phyloP scores from a whole-genome alignment of 345 rosid genomes.

The Rhizophora mangle region DNA sequence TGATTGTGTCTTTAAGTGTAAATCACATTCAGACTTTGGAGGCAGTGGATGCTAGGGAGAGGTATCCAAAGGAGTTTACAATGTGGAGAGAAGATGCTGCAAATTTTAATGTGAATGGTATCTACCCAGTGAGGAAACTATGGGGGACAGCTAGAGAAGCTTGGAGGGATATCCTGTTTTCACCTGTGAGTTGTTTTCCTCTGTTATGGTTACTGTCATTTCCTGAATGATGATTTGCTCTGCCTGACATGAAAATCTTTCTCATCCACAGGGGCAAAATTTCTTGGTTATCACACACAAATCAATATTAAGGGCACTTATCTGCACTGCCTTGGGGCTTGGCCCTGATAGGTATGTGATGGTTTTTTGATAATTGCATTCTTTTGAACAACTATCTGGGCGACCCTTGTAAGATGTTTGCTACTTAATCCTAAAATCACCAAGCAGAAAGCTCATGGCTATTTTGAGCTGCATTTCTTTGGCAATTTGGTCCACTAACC shows the following conservation, averaged over 20 bases:
- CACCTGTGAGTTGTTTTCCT: slow-evolving; percentile 41
- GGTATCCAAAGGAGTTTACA: slow-evolving; percentile 47
- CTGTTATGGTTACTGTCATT: not conserved
- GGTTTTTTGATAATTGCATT: not conserved
- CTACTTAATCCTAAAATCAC: too few species aligned
- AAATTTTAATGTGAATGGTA: slow-evolving; percentile 51
- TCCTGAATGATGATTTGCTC: not conserved
- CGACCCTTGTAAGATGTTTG: not conserved
- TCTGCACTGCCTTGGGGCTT: slow-evolving; percentile 68
- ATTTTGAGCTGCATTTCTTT: slow-evolving; percentile 3
- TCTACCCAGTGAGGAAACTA: slow-evolving; percentile 50
- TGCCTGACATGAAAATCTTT: slow-evolving; percentile 14
- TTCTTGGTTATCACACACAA: slow-evolving; percentile 62
- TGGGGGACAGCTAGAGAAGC: slow-evolving; percentile 64
- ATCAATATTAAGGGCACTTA: slow-evolving; percentile 56
- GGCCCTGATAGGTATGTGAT: slow-evolving; percentile 48
- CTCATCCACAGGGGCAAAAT: slow-evolving; percentile 41
- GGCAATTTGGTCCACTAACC: not conserved
- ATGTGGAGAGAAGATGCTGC: slow-evolving; percentile 65
- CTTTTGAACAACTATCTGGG: not conserved
- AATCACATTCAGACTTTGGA: slow-evolving; percentile 51
- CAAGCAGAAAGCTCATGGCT: not conserved
- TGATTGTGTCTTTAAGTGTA: slow-evolving; percentile 23
- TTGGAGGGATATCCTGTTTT: slow-evolving; percentile 55
- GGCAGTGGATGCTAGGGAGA: slow-evolving; percentile 66